Evolutionary conservation across 108 stramenopile genomes (phyloP), one percentile per base, ranked within the genome.

Genomic region (Cyclotella atomus): DNA sequence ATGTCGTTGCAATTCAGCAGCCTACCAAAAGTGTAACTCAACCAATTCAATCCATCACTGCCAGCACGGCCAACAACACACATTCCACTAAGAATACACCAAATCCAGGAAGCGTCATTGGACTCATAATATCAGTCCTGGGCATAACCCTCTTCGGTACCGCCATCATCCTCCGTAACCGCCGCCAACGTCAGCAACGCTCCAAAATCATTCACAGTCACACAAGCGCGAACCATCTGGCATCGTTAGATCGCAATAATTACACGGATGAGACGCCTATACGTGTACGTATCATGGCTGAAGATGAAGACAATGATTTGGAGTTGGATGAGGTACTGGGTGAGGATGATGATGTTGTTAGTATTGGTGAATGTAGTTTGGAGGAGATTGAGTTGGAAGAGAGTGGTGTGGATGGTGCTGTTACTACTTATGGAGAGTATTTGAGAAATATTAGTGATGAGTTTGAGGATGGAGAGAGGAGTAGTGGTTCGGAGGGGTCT

Each of bases 381-480:
- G 76, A 77, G 54, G 76, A 77, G 28, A 77, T 77, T 29, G 68
- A 77, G 38, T 57, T 77, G 41, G 76, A 77, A 12, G 45, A 29
- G n/a, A n/a, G n/a, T 33, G 65, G 62, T 29, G 38, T 5, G n/a
- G 20, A n/a, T 44, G 16, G 56, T 27, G n/a, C n/a, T n/a, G n/a
- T n/a, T n/a, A n/a, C n/a, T n/a, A 60, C 29, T 28, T 75, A 59
- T 54, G 16, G 44, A 9, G 34, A 65, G 23, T 65, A 64, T 44
- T 56, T 56, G 27, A 28, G 60, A 38, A 8, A 34, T 35, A 65
- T 74, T 74, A 25, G 64, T 30, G 54, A 55, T 41, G 68, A 49
- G 12, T 61, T 61, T 41, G 35, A 19, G 28, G 29, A 52, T 23
- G 10, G 3, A 23, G 52, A 57, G 29, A 57, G 2, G 0, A 12